A percentile compares a stretch with the other conserved stretches of the same genome.
phyloP scores from a whole-genome alignment of 106 monocot species.

The Platanthera zijinensis region DNA sequence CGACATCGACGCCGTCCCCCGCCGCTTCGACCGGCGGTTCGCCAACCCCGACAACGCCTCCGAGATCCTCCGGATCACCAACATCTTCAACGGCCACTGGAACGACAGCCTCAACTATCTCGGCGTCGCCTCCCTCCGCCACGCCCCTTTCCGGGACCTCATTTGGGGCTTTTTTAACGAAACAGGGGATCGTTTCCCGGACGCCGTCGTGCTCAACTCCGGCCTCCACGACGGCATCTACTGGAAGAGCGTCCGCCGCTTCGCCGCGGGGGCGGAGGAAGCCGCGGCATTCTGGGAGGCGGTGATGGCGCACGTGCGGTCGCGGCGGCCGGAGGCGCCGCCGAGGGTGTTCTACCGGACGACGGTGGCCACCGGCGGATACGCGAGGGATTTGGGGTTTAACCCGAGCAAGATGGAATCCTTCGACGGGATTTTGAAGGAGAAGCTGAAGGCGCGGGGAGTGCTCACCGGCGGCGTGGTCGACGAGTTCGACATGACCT shows the following conservation, averaged over 20 bases:
- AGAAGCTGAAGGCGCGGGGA: constrained; percentile 53
- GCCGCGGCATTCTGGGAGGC: constrained; percentile 69
- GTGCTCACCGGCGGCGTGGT: constrained; percentile 64
- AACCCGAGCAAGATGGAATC: constrained; percentile 93
- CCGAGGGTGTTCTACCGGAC: constrained; percentile 77
- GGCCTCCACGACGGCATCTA: constrained; percentile 78
- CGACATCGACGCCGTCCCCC: constrained; percentile 29
- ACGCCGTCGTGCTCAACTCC: constrained; percentile 63
- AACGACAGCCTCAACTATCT: constrained; percentile 75
- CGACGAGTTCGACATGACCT: constrained; percentile 94
- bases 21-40: constrained; percentile 58
- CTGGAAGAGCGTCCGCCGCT: constrained; percentile 50
- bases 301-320: constrained; percentile 21
- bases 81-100: constrained; percentile 93
- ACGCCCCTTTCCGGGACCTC: constrained; percentile 37
- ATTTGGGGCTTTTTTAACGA: constrained; percentile 45
- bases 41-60: constrained; percentile 40
- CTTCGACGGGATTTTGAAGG: constrained; percentile 65
- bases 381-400: constrained; percentile 74
- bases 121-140: constrained; percentile 56
- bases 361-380: constrained; percentile 75
- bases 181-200: constrained; percentile 32
- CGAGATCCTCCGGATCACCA: constrained; percentile 70
- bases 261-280: constrained; percentile 47
- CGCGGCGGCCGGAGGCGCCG: background rate